These are phyloP conservation scores for Ustilago cynodontis DNA, from an alignment of 1,284 basidiomycete genomes.

Conservation along the genomic window DNA sequence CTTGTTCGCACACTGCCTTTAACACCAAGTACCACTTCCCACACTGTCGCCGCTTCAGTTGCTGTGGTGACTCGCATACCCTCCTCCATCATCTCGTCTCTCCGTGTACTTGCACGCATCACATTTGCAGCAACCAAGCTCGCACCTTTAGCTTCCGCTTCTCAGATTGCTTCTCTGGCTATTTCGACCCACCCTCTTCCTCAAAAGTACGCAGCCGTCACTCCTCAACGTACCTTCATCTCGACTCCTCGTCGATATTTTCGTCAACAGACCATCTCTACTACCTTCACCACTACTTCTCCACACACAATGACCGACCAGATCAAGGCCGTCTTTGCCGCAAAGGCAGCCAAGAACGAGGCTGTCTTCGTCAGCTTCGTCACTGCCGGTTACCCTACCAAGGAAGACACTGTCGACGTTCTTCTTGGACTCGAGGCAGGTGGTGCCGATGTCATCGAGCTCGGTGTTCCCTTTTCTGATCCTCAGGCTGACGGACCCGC, in stretches of 20 bases:
- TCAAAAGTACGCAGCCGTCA: neutral
- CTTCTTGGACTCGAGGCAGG: conserved; percentile 91
- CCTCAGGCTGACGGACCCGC: conserved; percentile 89
- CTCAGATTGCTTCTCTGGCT: neutral
- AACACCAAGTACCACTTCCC: neutral
- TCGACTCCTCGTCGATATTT: neutral
- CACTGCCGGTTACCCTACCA: conserved; percentile 67
- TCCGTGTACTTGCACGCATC: conserved; percentile 2
- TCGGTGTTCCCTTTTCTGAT: conserved; percentile 94
- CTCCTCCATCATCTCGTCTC: conserved; percentile 16
- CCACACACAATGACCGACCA: conserved; percentile 59
- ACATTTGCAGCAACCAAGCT: conserved; percentile 11
- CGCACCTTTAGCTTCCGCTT: conserved; percentile 1
- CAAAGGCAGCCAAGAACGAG: conserved; percentile 65
- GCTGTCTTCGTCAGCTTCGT: conserved; percentile 68
- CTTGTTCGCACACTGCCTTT: neutral
- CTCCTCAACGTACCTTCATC: neutral
- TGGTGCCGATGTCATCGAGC: conserved; percentile 93
- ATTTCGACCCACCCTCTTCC: conserved; percentile 1
- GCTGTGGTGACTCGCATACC: conserved; percentile 36
- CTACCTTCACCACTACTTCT: neutral
- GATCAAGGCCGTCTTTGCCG: conserved; percentile 59
- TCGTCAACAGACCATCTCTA: conserved; percentile 2
- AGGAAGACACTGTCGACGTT: conserved; percentile 82
- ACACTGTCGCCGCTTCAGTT: neutral